These are phyloP conservation scores for Conticribra guillardii DNA, from an alignment of 108 stramenopile genomes.

Conservation along the genomic window DNA sequence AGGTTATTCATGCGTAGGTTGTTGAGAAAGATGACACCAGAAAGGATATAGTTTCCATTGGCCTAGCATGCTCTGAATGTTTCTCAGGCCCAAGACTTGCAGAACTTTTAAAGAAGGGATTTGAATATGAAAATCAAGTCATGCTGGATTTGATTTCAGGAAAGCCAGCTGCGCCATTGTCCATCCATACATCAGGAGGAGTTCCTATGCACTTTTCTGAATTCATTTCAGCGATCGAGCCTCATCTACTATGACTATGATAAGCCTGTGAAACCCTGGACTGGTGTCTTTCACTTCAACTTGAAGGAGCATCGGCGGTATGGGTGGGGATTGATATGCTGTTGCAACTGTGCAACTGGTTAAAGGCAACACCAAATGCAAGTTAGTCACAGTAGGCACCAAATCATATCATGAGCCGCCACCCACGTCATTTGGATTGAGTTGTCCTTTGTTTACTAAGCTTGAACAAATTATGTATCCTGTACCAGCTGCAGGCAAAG, in stretches of 20 bases:
- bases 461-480: slow-evolving; percentile 55
- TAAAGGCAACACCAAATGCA: slow-evolving; percentile 29
- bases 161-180: slow-evolving; percentile 46
- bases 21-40: slow-evolving; percentile 26
- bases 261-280: slow-evolving; percentile 25
- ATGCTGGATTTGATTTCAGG: slow-evolving; percentile 48
- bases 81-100: slow-evolving; percentile 56
- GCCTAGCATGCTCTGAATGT: slow-evolving; percentile 61
- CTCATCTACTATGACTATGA: slow-evolving; percentile 61
- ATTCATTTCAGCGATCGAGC: slow-evolving; percentile 49
- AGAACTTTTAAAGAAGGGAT: slow-evolving; percentile 42
- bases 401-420: slow-evolving; percentile 70
- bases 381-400: slow-evolving; percentile 55
- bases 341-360: slow-evolving; percentile 43
- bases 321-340: slow-evolving; percentile 63
- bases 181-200: slow-evolving; percentile 63
- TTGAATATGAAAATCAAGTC: slow-evolving; percentile 53
- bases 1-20: slow-evolving; percentile 19
- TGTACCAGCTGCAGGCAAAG: slow-evolving; percentile 52
- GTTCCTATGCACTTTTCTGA: slow-evolving; percentile 39
- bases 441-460: slow-evolving; percentile 50
- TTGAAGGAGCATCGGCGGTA: slow-evolving; percentile 66
- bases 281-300: slow-evolving; percentile 66
- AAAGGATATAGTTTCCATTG: slow-evolving; percentile 53
- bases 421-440: slow-evolving; percentile 60